phyloP scores from a whole-genome alignment of 148 eudicot species.

The Salicornia ramosissima region DNA sequence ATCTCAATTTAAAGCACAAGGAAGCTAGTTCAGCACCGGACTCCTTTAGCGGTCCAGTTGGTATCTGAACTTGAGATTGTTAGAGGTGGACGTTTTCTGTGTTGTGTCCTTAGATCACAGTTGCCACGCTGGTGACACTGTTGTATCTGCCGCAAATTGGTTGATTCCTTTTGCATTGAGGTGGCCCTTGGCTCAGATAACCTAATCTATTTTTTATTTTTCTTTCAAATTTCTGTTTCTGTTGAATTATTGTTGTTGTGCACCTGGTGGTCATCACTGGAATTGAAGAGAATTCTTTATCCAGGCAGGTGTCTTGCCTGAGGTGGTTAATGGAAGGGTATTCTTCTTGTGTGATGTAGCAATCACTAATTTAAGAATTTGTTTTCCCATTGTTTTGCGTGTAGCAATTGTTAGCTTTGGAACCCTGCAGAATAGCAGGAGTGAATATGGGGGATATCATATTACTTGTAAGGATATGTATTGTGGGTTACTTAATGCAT shows the following conservation, averaged over 20 bases:
- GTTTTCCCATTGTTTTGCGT: slow-evolving; percentile 20
- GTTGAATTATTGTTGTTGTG: slow-evolving; percentile 32
- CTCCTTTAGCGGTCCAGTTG: slow-evolving; percentile 45
- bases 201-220: slow-evolving; percentile 24
- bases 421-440: slow-evolving; percentile 31
- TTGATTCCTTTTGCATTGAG: slow-evolving; percentile 25
- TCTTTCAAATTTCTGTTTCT: slow-evolving; percentile 24
- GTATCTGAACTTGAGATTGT: slow-evolving; percentile 34
- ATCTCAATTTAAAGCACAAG: slow-evolving; percentile 55
- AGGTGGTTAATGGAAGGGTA: slow-evolving; percentile 52
- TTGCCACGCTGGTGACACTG: slow-evolving; percentile 23
- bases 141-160: slow-evolving; percentile 23
- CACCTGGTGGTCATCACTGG: slow-evolving; percentile 75
- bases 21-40: slow-evolving; percentile 52
- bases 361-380: slow-evolving; percentile 19
- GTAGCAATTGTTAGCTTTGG: slow-evolving; percentile 18
- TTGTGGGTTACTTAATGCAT: slow-evolving; percentile 19
- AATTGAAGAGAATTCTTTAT: slow-evolving; percentile 22
- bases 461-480: slow-evolving; percentile 18
- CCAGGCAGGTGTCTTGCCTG: slow-evolving; percentile 60
- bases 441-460: slow-evolving; percentile 21
- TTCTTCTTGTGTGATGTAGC: slow-evolving; percentile 30
- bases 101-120: slow-evolving; percentile 13
- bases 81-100: slow-evolving; percentile 16
- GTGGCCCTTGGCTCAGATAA: slow-evolving; percentile 27